phyloP scores from a whole-genome alignment of 768 basidiomycete species.

The Pleurotus salmoneostramineus region DNA sequence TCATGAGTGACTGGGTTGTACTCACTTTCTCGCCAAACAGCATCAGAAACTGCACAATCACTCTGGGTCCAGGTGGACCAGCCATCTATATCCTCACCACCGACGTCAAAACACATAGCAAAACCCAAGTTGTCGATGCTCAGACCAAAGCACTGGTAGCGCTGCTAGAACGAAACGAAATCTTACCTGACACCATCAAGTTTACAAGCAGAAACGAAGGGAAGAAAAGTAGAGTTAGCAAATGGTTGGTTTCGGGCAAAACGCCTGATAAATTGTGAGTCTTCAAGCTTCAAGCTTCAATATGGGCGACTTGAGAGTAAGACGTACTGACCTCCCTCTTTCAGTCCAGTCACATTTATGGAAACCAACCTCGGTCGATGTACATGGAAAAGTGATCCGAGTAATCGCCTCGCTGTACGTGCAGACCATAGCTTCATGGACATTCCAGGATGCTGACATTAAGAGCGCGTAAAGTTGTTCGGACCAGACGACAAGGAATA shows the following conservation, averaged over 20 bases:
- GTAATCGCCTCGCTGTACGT: slow-evolving; percentile 1
- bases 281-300: not conserved
- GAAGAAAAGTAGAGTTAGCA: not conserved
- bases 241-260: not conserved
- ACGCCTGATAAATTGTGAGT: slow-evolving; percentile 1
- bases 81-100: not conserved
- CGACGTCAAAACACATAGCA: slow-evolving; percentile 2
- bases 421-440: not conserved
- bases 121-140: not conserved
- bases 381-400: slow-evolving; percentile 3
- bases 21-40: slow-evolving; percentile 5
- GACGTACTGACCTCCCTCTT: not conserved
- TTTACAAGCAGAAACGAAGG: not conserved
- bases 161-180: not conserved
- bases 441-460: not conserved
- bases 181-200: slow-evolving; percentile 3
- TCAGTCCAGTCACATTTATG: slow-evolving; percentile 4
- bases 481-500: not conserved
- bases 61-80: not conserved
- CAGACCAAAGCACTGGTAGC: not conserved
- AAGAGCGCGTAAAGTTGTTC: not conserved
- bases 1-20: not conserved
- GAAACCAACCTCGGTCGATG: not conserved
- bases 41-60: not conserved
- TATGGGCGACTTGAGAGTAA: not conserved